Conservation (phyloP, 2,329 filamentous ascomycete genomes). For the Ophiosphaerella herpotricha region DNA sequence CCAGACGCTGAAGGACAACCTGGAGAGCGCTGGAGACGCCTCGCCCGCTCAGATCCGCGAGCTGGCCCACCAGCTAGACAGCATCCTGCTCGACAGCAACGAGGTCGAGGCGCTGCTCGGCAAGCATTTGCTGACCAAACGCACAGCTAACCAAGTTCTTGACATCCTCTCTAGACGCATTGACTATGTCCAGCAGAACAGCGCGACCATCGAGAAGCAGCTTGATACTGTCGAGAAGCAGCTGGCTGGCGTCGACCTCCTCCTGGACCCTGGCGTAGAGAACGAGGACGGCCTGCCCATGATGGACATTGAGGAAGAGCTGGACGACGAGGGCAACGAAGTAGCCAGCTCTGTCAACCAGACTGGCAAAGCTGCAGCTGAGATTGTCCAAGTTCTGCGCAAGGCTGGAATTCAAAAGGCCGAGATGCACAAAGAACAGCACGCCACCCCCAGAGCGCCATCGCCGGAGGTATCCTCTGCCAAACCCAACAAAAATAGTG, state of each 20-base stretch:
- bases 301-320: slow-evolving; percentile 87
- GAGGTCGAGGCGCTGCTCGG: slow-evolving; percentile 63
- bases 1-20: slow-evolving; percentile 82
- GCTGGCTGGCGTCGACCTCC: slow-evolving; percentile 61
- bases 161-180: slow-evolving; percentile 73
- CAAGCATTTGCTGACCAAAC: slow-evolving; percentile 49
- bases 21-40: slow-evolving; percentile 54
- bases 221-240: slow-evolving; percentile 71
- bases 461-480: neutral
- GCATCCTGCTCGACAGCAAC: slow-evolving; percentile 66
- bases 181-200: slow-evolving; percentile 87
- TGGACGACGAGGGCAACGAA: slow-evolving; percentile 89
- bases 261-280: slow-evolving; percentile 63
- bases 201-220: slow-evolving; percentile 73
- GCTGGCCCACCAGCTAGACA: slow-evolving; percentile 64
- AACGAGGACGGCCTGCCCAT: slow-evolving; percentile 76
- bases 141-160: slow-evolving; percentile 66
- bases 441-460: neutral
- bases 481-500: slow-evolving; percentile 34
- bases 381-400: slow-evolving; percentile 72
- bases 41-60: slow-evolving; percentile 37
- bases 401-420: slow-evolving; percentile 69
- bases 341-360: slow-evolving; percentile 58
- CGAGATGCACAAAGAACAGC: slow-evolving; percentile 23
- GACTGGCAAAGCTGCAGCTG: slow-evolving; percentile 69